These are phyloP conservation scores for Sechiopsis laciniata DNA, from an alignment of 306 rosid species.

Conservation along the genomic window DNA sequence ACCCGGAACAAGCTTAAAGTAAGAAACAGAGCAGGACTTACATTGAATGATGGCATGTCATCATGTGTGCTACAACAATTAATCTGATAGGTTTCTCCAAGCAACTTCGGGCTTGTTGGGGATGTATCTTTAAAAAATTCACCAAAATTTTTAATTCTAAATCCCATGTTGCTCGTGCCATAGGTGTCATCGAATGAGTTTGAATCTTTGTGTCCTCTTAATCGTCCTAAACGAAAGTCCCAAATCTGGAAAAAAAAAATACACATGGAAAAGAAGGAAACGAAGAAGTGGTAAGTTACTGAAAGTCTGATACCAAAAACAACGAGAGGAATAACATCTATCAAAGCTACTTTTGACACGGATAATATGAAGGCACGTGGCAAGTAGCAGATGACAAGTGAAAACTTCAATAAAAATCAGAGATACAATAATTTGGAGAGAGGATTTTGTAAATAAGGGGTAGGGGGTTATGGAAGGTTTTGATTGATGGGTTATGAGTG, in stretches of 20 bases:
- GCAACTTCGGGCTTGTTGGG: conserved; percentile 30
- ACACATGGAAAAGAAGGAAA: conserved; percentile 2
- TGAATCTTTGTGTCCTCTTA: conserved; percentile 39
- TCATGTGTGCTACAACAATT: conserved; percentile 32
- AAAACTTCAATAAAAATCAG: too few relatives aligned
- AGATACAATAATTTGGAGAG: too few relatives aligned
- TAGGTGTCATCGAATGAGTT: conserved; percentile 33
- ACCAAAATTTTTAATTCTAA: conserved; percentile 38
- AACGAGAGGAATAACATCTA: neutral
- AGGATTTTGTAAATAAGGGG: too few relatives aligned
- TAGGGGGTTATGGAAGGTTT: too few relatives aligned
- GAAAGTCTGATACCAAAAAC: neutral
- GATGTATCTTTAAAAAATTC: conserved; percentile 42
- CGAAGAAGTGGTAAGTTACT: neutral
- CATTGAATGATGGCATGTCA: conserved; percentile 32
- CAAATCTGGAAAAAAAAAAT: conserved; percentile 42
- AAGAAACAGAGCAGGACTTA: conserved; percentile 28
- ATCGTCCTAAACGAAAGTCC: conserved; percentile 53
- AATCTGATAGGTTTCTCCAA: conserved; percentile 37
- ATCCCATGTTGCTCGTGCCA: conserved; percentile 35
- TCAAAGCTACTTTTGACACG: neutral
- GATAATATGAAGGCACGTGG: neutral
- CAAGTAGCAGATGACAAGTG: neutral
- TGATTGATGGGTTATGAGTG: too few relatives aligned
- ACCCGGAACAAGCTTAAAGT: neutral